Evolutionary conservation across 805 yeast genomes (phyloP).

Genomic region (Millerago galiae): DNA sequence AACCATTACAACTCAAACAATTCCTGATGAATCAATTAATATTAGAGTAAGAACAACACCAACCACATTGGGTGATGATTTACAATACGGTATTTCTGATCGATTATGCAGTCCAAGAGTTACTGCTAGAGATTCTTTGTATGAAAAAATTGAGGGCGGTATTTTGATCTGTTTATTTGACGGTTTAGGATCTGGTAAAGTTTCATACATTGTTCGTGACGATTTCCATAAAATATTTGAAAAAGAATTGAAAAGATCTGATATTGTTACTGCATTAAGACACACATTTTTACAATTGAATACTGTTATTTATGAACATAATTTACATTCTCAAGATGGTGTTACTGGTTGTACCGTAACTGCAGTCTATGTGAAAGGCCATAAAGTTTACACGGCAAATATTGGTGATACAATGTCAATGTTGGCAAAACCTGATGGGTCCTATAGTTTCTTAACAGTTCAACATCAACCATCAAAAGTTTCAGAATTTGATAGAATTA

Average conservation of each 20-base stretch:
- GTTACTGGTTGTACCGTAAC: constrained; percentile 82
- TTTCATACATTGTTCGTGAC: constrained; percentile 69
- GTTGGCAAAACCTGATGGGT: constrained; percentile 75
- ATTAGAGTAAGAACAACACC: constrained; percentile 89
- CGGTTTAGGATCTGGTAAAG: constrained; percentile 62
- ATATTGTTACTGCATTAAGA: constrained; percentile 69
- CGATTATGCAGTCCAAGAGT: constrained; percentile 60
- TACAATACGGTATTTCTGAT: constrained; percentile 91
- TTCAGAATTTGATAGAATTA: constrained; percentile 74
- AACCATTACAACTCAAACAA: constrained; percentile 78
- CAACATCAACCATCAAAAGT: constrained; percentile 81
- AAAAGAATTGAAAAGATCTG: constrained; percentile 49
- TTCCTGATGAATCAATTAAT: constrained; percentile 82
- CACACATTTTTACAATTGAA: constrained; percentile 76
- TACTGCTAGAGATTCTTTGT: constrained; percentile 75
- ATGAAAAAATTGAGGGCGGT: constrained; percentile 81
- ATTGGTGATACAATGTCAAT: constrained; percentile 88
- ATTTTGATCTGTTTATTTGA: constrained; percentile 78
- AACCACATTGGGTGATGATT: constrained; percentile 60
- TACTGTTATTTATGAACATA: constrained; percentile 57
- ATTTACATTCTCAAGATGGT: constrained; percentile 59
- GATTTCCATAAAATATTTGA: constrained; percentile 61
- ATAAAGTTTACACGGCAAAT: constrained; percentile 71
- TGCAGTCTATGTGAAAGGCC: constrained; percentile 69
- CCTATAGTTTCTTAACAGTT: constrained; percentile 61